Evolutionary conservation across 73 alveolate species (phyloP), one percentile per base, ranked within the genome.

Genomic region (Stentor roeselii): DNA sequence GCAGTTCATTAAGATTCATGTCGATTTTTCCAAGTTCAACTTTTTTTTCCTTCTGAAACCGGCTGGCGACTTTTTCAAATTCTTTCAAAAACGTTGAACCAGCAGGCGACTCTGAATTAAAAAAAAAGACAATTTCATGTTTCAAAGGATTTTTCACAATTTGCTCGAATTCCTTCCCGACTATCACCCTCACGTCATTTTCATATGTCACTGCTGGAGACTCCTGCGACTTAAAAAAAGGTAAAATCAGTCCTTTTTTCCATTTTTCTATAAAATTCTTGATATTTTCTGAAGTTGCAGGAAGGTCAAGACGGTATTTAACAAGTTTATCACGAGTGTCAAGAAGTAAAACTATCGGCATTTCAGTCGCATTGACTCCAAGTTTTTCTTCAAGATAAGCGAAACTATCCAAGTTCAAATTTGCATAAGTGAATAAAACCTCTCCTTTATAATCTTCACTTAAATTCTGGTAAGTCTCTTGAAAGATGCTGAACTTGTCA

Each of bases 101-200:
- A 94, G 95, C 99, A 50, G 98, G 99, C 88, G 99, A 97, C 97
- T 97, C 94, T 74, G 99, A 99, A 60, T 98, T 98, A 86, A 96
- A 97, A 89, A 93, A 97, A 91, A 96, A 95, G 74, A 97, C 95
- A 82, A 97, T 89, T 84, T 95, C 99, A 89, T 97, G 97, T 60
- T 88, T 82, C 84, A 89, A 95, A 76, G 78, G 86, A 77, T 97
- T 94, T 14, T 86, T 36, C 37, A 96, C 99, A 60, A 95, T 90
- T 83, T 95, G 91, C 76, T 92, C 42, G 92, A 95, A 97, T 86
- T 90, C 89, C 91, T 95, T 93, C 37, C 98, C 98, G 75, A 97
- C 99, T 78, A 97, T 78, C 82, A 92, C 90, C 88, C 88, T 95
- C 42, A 97, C 99, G 38, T 98, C 92, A 2, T 89, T 98, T 30